These are phyloP conservation scores for Plantago ovata DNA, from an alignment of 257 asterid species.

Conservation along the genomic window DNA sequence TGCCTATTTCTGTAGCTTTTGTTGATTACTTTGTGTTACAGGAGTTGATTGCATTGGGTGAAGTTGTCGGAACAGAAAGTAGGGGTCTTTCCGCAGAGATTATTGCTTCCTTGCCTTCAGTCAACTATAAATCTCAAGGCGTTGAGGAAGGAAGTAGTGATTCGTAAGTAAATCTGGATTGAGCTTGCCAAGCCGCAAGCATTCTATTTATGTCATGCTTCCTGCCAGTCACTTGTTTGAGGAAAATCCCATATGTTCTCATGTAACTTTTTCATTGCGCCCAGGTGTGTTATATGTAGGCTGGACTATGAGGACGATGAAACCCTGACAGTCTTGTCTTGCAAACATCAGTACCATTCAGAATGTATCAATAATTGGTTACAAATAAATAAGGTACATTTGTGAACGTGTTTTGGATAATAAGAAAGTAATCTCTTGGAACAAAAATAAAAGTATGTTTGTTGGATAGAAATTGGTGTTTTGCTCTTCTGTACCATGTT, in stretches of 20 bases:
- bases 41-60: slow-evolving; percentile 95
- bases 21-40: slow-evolving; percentile 29
- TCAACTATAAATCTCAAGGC: slow-evolving; percentile 56
- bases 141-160: slow-evolving; percentile 57
- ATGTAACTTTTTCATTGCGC: slow-evolving; percentile 18
- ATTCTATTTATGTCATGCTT: neutral
- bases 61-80: slow-evolving; percentile 92
- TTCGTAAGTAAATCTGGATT: slow-evolving; percentile 52
- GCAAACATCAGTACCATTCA: slow-evolving; percentile 82
- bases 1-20: neutral
- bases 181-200: slow-evolving; percentile 17
- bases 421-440: too few relatives aligned
- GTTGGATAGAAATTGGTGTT: neutral
- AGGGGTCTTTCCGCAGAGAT: slow-evolving; percentile 89
- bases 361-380: slow-evolving; percentile 89
- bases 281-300: slow-evolving; percentile 91
- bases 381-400: slow-evolving; percentile 88
- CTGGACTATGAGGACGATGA: slow-evolving; percentile 90
- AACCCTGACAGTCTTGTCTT: slow-evolving; percentile 65
- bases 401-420: too few relatives aligned
- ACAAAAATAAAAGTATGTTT: too few relatives aligned
- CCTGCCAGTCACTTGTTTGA: neutral
- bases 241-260: slow-evolving; percentile 9
- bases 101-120: slow-evolving; percentile 77
- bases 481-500: neutral